Evolutionary conservation across 2,329 filamentous ascomycete genomes (phyloP).

Genomic region (Neopestalotiopsis sp.): DNA sequence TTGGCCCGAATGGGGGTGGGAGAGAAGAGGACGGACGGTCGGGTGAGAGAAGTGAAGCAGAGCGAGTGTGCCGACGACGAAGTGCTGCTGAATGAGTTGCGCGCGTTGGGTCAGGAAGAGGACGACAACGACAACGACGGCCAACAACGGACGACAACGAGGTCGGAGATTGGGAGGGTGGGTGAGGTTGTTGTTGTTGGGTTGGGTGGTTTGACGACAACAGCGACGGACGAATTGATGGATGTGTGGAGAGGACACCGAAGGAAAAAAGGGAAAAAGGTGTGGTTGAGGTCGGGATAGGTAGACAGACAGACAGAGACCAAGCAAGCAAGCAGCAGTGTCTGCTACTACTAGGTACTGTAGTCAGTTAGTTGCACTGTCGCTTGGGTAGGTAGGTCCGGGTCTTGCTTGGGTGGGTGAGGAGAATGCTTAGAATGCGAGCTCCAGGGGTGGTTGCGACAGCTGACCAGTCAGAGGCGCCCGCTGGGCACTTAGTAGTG

Average conservation of each 20-base stretch:
- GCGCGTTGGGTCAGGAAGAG: neutral
- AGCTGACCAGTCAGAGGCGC: constrained; percentile 25
- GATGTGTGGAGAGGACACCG: constrained; percentile 33
- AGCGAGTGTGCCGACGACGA: neutral
- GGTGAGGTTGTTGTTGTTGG: neutral
- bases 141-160: neutral
- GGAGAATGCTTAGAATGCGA: constrained; percentile 32
- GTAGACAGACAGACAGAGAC: neutral
- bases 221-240: constrained; percentile 24
- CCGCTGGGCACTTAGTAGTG: constrained; percentile 26
- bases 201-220: constrained; percentile 23
- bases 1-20: neutral
- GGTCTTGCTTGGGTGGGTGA: constrained; percentile 21
- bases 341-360: neutral
- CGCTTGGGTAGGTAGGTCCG: constrained; percentile 31
- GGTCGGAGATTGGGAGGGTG: neutral
- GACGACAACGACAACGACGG: neutral
- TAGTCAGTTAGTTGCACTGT: neutral
- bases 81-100: neutral
- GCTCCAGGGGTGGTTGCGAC: constrained; percentile 34
- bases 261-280: constrained; percentile 33
- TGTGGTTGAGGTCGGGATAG: constrained; percentile 36
- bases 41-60: neutral
- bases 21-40: constrained; percentile 7
- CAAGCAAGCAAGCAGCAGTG: neutral